phyloP scores from a whole-genome alignment of 1,284 basidiomycete genomes.

The Malassezia slooffiae region DNA sequence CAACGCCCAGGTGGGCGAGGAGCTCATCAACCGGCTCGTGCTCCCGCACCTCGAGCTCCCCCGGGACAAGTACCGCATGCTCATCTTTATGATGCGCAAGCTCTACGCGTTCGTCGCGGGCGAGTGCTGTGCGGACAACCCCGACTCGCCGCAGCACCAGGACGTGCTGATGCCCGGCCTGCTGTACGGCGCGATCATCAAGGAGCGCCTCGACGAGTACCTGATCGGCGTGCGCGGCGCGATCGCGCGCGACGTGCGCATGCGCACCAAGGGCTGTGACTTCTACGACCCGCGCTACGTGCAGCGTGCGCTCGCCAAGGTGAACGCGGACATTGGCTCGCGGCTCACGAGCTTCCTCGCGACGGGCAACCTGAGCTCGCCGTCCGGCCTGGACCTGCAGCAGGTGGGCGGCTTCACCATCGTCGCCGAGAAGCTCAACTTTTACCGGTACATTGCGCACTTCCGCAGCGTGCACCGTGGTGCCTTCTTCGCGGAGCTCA shows the following conservation, averaged over 20 bases:
- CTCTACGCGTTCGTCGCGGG: constrained; percentile 84
- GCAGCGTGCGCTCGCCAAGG: constrained; percentile 61
- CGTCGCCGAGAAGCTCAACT: constrained; percentile 97
- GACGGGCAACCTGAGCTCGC: constrained; percentile 89
- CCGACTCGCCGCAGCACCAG: constrained; percentile 97
- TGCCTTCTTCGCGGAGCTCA: constrained; percentile 97
- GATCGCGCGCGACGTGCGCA: constrained; percentile 66
- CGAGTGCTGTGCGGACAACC: constrained; percentile 85
- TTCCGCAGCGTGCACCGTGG: constrained; percentile 98
- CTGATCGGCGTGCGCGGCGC: constrained; percentile 64
- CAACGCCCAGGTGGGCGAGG: constrained; percentile 69
- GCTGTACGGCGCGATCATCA: constrained; percentile 93
- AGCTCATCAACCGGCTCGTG: constrained; percentile 74
- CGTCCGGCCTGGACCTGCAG: constrained; percentile 88
- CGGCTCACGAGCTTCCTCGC: constrained; percentile 90
- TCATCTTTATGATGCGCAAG: constrained; percentile 97
- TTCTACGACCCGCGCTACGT: constrained; percentile 81
- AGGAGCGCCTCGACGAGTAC: constrained; percentile 87
- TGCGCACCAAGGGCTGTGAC: constrained; percentile 60
- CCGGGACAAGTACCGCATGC: constrained; percentile 91
- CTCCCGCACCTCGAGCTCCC: constrained; percentile 79
- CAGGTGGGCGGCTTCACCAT: constrained; percentile 96
- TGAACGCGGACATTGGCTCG: constrained; percentile 83
- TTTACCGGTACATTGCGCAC: constrained; percentile 94
- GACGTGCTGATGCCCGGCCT: constrained; percentile 90